Percentiles rank a stretch among this genome's conserved stretches.
Evolutionary conservation across 805 yeast species (phyloP).

Genomic region (Candida oleophila): DNA sequence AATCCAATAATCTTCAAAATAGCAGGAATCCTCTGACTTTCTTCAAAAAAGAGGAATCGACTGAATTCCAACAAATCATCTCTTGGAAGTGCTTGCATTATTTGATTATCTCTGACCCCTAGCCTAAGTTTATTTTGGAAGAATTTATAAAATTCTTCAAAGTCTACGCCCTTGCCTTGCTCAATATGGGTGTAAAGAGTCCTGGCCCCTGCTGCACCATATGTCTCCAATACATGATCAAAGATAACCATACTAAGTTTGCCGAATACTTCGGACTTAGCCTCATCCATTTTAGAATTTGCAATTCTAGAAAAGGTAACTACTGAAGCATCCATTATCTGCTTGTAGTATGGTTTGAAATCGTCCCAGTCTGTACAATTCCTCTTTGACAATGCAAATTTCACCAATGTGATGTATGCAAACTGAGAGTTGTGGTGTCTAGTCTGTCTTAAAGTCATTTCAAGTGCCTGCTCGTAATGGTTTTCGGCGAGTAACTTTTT

Average conservation of each 20-base stretch:
- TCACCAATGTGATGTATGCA: constrained; percentile 25
- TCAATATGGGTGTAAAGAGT: not conserved
- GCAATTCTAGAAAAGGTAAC: not conserved
- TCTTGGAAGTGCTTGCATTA: not conserved
- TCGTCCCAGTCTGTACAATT: not conserved
- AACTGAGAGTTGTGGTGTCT: constrained; percentile 18
- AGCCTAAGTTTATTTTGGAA: not conserved
- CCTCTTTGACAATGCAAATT: constrained; percentile 6
- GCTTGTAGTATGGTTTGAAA: not conserved
- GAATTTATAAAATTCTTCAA: not conserved
- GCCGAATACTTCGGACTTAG: not conserved
- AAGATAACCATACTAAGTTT: not conserved
- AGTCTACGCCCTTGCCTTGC: not conserved
- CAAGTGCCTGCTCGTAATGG: constrained; percentile 23
- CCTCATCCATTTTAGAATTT: not conserved
- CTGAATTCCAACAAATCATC: not conserved
- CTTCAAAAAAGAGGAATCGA: not conserved
- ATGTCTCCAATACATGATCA: not conserved
- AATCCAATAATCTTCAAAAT: not conserved
- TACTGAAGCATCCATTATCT: not conserved
- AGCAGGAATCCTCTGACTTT: not conserved
- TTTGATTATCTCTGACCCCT: not conserved
- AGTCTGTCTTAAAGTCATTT: constrained; percentile 14
- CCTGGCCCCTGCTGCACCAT: not conserved
- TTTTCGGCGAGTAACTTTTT: constrained; percentile 23